Percentiles rank a stretch among this genome's conserved stretches.
Conservation (phyloP, 2,329 filamentous ascomycete species). For the Ophiostoma sp. region DNA sequence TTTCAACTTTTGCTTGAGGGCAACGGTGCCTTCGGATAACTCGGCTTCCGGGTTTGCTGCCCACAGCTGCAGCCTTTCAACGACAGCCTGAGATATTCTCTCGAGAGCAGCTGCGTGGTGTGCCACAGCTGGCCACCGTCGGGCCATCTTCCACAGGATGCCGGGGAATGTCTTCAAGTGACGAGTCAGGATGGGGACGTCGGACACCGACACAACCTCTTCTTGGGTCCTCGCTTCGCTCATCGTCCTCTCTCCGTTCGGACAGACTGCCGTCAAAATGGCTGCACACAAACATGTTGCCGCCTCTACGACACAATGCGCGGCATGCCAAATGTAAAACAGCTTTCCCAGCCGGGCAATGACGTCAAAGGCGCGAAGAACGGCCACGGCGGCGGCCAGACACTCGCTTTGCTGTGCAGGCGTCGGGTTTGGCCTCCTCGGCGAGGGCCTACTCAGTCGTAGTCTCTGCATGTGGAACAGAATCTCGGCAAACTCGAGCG, state of each 20-base stretch:
- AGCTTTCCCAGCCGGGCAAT: slow-evolving; percentile 17
- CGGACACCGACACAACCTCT: neutral
- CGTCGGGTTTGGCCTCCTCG: neutral
- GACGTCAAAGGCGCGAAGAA: slow-evolving; percentile 14
- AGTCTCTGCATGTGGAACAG: slow-evolving; percentile 10
- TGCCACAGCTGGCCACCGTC: slow-evolving; percentile 14
- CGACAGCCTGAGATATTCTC: neutral
- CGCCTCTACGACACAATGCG: slow-evolving; percentile 14
- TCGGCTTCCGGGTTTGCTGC: neutral
- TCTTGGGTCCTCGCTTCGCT: neutral
- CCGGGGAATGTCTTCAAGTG: slow-evolving; percentile 14
- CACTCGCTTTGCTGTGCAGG: neutral
- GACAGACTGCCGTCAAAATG: neutral
- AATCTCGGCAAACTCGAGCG: slow-evolving; percentile 12
- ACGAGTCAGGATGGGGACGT: slow-evolving; percentile 9
- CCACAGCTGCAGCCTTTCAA: neutral
- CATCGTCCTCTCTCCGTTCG: neutral
- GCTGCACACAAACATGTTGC: neutral
- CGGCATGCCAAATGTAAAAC: slow-evolving; percentile 21
- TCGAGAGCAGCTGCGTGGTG: slow-evolving; percentile 7
- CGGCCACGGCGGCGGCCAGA: neutral
- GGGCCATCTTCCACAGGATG: slow-evolving; percentile 19
- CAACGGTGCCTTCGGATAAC: too few species aligned
- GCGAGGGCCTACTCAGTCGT: neutral
- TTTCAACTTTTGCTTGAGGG: neutral